Evolutionary conservation across 2,329 filamentous ascomycete species (phyloP).

Genomic region (Aplosporella prunicola): DNA sequence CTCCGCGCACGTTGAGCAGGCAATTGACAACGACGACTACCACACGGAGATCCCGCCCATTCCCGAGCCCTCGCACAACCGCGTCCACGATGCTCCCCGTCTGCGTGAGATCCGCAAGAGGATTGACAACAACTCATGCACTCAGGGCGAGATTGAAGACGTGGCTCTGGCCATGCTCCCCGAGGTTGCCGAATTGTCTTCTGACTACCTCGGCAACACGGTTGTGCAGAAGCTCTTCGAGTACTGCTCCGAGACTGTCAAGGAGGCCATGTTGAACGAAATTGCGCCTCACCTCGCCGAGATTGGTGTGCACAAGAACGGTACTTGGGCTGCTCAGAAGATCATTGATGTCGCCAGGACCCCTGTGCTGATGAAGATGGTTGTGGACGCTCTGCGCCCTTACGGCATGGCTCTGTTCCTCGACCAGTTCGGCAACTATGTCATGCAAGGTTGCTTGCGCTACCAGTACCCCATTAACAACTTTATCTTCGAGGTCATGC

Average conservation of each 20-base stretch:
- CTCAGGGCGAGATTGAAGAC: conserved; percentile 78
- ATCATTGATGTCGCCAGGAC: conserved; percentile 95
- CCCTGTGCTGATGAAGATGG: conserved; percentile 68
- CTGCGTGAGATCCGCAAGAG: conserved; percentile 93
- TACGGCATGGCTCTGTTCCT: conserved; percentile 89
- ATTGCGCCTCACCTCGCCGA: conserved; percentile 90
- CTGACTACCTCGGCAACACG: conserved; percentile 95
- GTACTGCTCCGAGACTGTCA: conserved; percentile 80
- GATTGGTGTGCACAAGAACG: conserved; percentile 98
- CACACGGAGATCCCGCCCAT: conserved; percentile 80
- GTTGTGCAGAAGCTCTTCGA: conserved; percentile 99
- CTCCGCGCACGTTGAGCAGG: conserved; percentile 60
- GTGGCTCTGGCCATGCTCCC: conserved; percentile 91
- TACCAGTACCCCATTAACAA: conserved; percentile 84
- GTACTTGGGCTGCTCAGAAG: conserved; percentile 98
- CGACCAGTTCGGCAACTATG: conserved; percentile 97
- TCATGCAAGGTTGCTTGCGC: conserved; percentile 89
- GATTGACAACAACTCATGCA: conserved; percentile 89
- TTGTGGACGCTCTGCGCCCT: conserved; percentile 73
- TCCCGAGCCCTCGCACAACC: conserved; percentile 76
- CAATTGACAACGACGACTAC: conserved; percentile 65
- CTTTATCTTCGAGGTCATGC: conserved; percentile 97
- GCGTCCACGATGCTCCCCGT: conserved; percentile 87
- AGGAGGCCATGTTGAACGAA: conserved; percentile 81
- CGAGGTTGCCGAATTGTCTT: conserved; percentile 88